Base-by-base conservation (phyloP, 345 rosid species). In the Diplotaxis tenuifolia region DNA sequence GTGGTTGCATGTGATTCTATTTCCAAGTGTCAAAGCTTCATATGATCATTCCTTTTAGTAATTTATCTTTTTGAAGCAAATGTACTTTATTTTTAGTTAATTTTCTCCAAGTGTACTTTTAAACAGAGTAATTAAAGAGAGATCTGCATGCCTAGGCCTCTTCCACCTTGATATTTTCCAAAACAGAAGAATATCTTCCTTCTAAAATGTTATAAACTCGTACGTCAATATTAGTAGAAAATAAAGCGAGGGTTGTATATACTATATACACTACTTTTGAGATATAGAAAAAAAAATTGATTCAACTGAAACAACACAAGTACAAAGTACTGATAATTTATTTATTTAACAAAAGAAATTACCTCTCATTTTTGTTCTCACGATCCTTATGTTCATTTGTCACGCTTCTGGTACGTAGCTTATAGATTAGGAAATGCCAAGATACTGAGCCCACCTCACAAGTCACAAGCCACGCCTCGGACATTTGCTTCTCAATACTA, bases 361-460 rank as follows among this genome's bases (percentile, higher is more conserved):
- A 45, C 3, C 42, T 45, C 18, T n/a, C 7, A 14, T 25, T 75
- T 68, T 74, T 4, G 5, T 19, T 70, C 60, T 42, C 12, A 9
- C 12, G 71, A 76, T 76, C 27, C 71, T 70, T 56, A 5, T 4
- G 67, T 9, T 64, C 25, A 55, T 20, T 0, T 34, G 49, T 71
- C 56, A 76, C 75, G 75, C 36, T 58, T 70, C 67, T 62, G 47
- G 45, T 71, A 76, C 72, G 72, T 76, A 71, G 67, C 75, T 57
- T 76, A 34, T 49, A 14, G 56, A 65, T 57, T 34, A 76, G 72
- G 75, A 47, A 62, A 76, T n/a, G 32, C 66, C 67, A 65, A 76
- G 75, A 76, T 76, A 76, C 79, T 56, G 31, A 32, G 27, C 76
- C 63, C 67, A 76, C 67, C 67, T 65, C 40, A 75, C 70, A 47